Evolutionary conservation across 345 rosid species (phyloP), one percentile per base, ranked within the genome.

Genomic region (Syzygium grande): DNA sequence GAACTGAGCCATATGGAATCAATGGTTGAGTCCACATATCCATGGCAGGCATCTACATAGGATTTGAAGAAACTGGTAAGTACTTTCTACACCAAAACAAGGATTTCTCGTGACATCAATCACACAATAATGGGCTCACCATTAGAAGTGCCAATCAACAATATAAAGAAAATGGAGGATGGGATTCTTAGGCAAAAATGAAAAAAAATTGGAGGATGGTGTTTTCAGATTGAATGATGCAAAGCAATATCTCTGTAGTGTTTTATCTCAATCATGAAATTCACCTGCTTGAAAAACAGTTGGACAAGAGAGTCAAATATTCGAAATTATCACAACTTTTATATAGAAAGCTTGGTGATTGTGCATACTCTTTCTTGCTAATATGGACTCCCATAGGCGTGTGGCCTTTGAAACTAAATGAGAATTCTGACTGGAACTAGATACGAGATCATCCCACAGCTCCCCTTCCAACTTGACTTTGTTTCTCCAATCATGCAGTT

Each of bases 401-500:
- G 96, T 94, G 78, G 98, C 96, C 92, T 98, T 98, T 63, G 98
- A 92, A 89, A 97, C 99, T 90, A 98, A 91, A 92, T 96, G 99
- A 23, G 99, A 97, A 90, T 96, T 98, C 92, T 96, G 99, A 90
- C 98, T 97, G 61, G 99, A 96, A 90, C 96, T 95, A 85, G 99
- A 95, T 53, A 98, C 98, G 73, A 98, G 98, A 91, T 98, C 98
- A 89, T 98, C 99, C 99, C 99, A 98, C 43, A 92, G 90, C 92
- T 98, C 99, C 88, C 99, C 99, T 91, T 96, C 99, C 93, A 94
- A 90, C 93, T 98, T 98, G 91, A 98, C 98, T 92, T 98, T 98
- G 94, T 93, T 97, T 93, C 99, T 93, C 92, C 97, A 90, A 68
- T 98, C 99, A 84, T 97, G 97, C 52, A 97, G 94, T 91, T 98